Percentiles rank a stretch among this genome's conserved stretches.
These are phyloP conservation scores for Phytophthora chlamydospora DNA, from an alignment of 352 stramenopile genomes.

Conservation along the genomic window DNA sequence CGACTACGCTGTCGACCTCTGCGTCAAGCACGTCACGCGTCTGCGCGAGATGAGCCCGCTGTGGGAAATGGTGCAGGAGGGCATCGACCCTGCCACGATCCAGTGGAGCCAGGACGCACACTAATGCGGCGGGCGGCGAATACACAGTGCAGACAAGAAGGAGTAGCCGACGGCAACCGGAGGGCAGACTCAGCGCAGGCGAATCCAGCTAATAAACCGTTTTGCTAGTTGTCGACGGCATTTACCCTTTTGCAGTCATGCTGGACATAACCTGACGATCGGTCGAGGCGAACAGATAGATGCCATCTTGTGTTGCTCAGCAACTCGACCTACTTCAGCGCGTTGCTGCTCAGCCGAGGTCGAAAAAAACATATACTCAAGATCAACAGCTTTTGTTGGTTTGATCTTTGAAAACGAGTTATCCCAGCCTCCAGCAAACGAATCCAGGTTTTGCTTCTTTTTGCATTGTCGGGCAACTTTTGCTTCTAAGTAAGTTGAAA, in stretches of 20 bases:
- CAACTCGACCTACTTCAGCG: too few species aligned
- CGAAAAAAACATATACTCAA: too few species aligned
- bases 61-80: conserved; percentile 99
- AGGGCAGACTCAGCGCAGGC: conserved; percentile 4
- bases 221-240: conserved; percentile 27
- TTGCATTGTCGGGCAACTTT: too few species aligned
- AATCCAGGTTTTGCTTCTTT: too few species aligned
- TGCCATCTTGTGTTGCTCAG: too few species aligned
- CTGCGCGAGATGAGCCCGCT: conserved; percentile 99
- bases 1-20: conserved; percentile 96
- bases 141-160: not conserved
- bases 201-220: conserved; percentile 18
- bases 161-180: not conserved
- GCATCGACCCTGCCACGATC: conserved; percentile 99
- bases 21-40: conserved; percentile 94
- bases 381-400: too few species aligned
- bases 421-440: too few species aligned
- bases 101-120: conserved; percentile 98
- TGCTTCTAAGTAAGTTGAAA: too few species aligned
- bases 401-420: too few species aligned
- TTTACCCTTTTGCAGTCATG: conserved; percentile 8
- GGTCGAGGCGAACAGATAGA: too few species aligned
- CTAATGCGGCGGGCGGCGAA: conserved; percentile 32
- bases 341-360: too few species aligned
- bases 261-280: too few species aligned